Conservation (phyloP, 1,284 basidiomycete species). For the Ceratorhiza oryzae-sativae region DNA sequence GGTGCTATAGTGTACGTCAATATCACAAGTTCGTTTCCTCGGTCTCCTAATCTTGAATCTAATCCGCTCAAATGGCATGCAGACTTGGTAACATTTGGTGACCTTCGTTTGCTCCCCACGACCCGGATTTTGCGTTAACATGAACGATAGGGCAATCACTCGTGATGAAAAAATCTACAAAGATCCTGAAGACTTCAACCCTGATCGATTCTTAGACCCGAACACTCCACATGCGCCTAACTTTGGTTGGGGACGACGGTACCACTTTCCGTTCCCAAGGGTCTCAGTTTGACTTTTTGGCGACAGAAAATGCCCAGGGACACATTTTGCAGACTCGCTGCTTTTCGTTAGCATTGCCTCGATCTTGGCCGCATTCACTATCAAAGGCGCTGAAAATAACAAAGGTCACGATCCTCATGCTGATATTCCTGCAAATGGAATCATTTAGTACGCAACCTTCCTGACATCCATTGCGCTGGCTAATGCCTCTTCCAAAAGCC, state of each 20-base stretch:
- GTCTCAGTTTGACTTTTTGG: not conserved
- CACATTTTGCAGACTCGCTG: constrained; percentile 1
- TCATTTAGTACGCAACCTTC: not conserved
- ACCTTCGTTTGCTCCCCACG: not conserved
- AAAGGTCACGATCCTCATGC: not conserved
- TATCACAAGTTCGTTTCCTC: too few species aligned
- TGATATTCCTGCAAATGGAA: not conserved
- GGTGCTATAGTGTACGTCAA: constrained; percentile 42
- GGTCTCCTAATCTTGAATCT: too few species aligned
- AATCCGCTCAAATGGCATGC: too few species aligned
- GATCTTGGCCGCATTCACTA: constrained; percentile 1
- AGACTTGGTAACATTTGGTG: constrained; percentile 16
- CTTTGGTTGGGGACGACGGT: constrained; percentile 56
- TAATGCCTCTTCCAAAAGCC: not conserved
- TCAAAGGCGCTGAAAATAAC: not conserved
- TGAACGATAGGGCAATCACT: constrained; percentile 41
- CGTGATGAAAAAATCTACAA: constrained; percentile 43
- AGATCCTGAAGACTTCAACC: constrained; percentile 44
- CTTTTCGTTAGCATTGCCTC: constrained; percentile 6
- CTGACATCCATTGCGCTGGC: too few species aligned
- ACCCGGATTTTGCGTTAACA: not conserved
- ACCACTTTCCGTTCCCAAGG: not conserved
- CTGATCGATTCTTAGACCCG: constrained; percentile 45
- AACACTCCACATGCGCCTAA: constrained; percentile 50
- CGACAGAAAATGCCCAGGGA: constrained; percentile 16